These are phyloP conservation scores for Mercurialis annua DNA, from an alignment of 345 rosid genomes.

Conservation along the genomic window DNA sequence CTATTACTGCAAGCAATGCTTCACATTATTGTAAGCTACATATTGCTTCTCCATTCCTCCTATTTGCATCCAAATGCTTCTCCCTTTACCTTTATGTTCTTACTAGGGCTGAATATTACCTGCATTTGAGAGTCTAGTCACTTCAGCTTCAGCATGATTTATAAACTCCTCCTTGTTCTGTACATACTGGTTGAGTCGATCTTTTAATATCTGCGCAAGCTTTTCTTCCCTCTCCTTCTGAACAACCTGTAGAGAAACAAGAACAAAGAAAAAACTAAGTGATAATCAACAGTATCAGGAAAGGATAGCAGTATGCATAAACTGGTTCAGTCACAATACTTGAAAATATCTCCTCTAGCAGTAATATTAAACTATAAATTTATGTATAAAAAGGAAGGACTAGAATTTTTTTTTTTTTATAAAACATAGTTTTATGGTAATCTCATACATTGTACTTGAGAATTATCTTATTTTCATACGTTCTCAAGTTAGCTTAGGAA, in stretches of 20 bases:
- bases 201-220: slow-evolving; percentile 66
- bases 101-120: slow-evolving; percentile 37
- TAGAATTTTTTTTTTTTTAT: not conserved
- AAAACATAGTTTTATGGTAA: not conserved
- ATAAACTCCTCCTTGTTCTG: slow-evolving; percentile 69
- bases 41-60: not conserved
- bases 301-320: not conserved
- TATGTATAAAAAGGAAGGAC: too few relatives aligned
- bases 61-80: not conserved
- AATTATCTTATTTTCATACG: not conserved
- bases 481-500: not conserved
- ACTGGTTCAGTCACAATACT: not conserved
- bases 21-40: not conserved
- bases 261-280: not conserved
- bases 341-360: not conserved
- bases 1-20: not conserved
- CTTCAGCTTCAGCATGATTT: slow-evolving; percentile 74
- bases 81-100: not conserved
- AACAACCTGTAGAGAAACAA: slow-evolving; percentile 53
- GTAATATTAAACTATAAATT: too few relatives aligned
- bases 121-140: slow-evolving; percentile 77
- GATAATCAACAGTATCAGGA: not conserved
- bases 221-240: slow-evolving; percentile 98
- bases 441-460: not conserved
- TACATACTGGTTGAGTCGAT: slow-evolving; percentile 71